Evolutionary conservation across 768 basidiomycete species (phyloP), one percentile per base, ranked within the genome.

Genomic region (Fibroporia radiculosa): DNA sequence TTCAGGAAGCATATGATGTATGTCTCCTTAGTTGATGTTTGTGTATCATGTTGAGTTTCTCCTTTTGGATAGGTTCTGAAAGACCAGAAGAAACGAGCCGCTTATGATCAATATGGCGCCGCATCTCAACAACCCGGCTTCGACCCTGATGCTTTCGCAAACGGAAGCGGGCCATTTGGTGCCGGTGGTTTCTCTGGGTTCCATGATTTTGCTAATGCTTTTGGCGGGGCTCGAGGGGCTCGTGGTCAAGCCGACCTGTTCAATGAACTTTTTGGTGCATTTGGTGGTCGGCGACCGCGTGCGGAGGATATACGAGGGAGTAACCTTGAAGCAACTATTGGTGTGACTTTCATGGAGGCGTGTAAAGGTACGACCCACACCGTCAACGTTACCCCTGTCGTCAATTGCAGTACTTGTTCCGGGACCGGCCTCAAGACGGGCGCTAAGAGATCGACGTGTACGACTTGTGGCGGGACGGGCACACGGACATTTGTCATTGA

Each of bases 1-100:
- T 98, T 46, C 96, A 98, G 62, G 78, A 82, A 56, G 96, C 96
- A 10, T 99, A 98, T 68, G 96, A 98, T 65, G 95, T 97, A 52
- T 53, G 82, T 66, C 45, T 47, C 32, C 38, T 27, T 34, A 20
- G 14, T 51, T 46, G 40, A 39, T 35, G 55, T 23, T 22, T 14
- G 10, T 19, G 18, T 12, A n/a, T 41, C 22, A 10, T 16, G 8
- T 10, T 25, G 18, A 48, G 49, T 47, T 23, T 24, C 2, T 23
- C 19, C 12, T 29, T 19, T 45, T 48, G 27, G 31, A n/a, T n/a
- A 98, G 95, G 84, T 80, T 37, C 68, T 99, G 45, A 93, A 95
- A 65, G 96, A 98, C 57, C 89, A 92, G 25, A 87, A 86, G 69
- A 99, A 96, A 62, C 82, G 91, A 44, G 78, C 83, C 29, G 77